phyloP scores from a whole-genome alignment of 192 early-diverging fungal genomes.

The Entomortierella beljakovae region DNA sequence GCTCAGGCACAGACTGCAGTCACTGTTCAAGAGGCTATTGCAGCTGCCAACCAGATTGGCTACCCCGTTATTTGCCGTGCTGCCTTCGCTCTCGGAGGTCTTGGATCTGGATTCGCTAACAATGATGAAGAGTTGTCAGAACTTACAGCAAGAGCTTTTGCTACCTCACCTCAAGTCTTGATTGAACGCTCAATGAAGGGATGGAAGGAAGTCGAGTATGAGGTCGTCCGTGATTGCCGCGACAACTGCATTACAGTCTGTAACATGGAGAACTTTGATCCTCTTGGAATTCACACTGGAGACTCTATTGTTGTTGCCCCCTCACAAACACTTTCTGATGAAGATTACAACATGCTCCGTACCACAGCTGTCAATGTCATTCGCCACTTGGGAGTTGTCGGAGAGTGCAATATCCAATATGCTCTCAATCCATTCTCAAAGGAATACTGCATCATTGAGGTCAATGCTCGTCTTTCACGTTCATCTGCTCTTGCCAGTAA shows the following conservation, averaged over 20 bases:
- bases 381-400: conserved; percentile 97
- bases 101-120: conserved; percentile 97
- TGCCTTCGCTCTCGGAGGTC: conserved; percentile 95
- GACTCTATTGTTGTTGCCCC: conserved; percentile 99
- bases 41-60: conserved; percentile 88
- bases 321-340: conserved; percentile 95
- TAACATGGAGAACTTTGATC: conserved; percentile 99
- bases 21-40: conserved; percentile 87
- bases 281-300: conserved; percentile 98
- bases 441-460: conserved; percentile 99
- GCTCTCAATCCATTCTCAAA: conserved; percentile 93
- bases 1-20: conserved; percentile 88
- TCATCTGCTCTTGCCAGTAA: conserved; percentile 95
- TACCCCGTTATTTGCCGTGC: conserved; percentile 98
- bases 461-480: conserved; percentile 96
- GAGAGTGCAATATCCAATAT: conserved; percentile 99
- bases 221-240: conserved; percentile 93
- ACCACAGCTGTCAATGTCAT: conserved; percentile 97
- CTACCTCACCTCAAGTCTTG: conserved; percentile 92
- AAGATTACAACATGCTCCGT: conserved; percentile 99
- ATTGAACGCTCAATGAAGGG: conserved; percentile 99
- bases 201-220: conserved; percentile 99
- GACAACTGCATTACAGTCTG: conserved; percentile 99
- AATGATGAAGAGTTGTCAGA: conserved; percentile 85
- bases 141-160: conserved; percentile 90